Percentiles rank a stretch among this genome's conserved stretches.
phyloP scores from a whole-genome alignment of 352 stramenopile species.

The Thalassiosira exigua region DNA sequence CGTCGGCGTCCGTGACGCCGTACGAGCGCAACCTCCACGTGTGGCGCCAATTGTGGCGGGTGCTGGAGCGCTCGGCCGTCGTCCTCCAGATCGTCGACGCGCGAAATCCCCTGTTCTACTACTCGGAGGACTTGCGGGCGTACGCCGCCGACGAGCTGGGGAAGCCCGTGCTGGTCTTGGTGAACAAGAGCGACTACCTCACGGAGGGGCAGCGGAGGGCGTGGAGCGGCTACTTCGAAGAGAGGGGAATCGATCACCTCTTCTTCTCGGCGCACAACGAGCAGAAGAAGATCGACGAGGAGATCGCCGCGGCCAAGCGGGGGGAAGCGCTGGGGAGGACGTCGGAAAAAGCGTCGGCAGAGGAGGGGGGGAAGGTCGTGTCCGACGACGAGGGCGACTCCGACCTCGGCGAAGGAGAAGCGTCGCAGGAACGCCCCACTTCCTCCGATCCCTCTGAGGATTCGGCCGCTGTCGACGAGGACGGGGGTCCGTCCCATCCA shows the following conservation, averaged over 20 bases:
- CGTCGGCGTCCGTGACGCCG: constrained; percentile 91
- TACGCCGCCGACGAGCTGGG: constrained; percentile 93
- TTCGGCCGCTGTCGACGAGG: constrained; percentile 83
- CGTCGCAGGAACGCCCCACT: constrained; percentile 21
- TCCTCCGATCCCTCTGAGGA: constrained; percentile 40
- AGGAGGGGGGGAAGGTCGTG: constrained; percentile 42
- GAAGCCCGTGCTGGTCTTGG: constrained; percentile 93
- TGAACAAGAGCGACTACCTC: constrained; percentile 99
- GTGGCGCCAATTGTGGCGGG: constrained; percentile 99
- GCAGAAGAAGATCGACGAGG: constrained; percentile 87
- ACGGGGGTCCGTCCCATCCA: constrained; percentile 81
- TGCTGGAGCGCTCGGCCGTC: constrained; percentile 96
- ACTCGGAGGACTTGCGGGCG: constrained; percentile 93
- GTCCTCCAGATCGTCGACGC: constrained; percentile 99
- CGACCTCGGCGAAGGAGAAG: constrained; percentile 21
- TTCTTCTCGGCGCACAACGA: constrained; percentile 98
- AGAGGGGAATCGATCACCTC: constrained; percentile 89
- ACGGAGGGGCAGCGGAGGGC: constrained; percentile 89
- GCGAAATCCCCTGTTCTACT: constrained; percentile 98
- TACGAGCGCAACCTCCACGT: constrained; percentile 99
- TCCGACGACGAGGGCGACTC: constrained; percentile 53
- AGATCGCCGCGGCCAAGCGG: constrained; percentile 52
- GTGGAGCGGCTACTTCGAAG: constrained; percentile 96
- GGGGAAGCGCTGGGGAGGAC: too few species aligned
- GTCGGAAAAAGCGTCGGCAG: constrained; percentile 4